Base-by-base conservation (phyloP, 2,329 filamentous ascomycete genomes). In the Curvularia hawaiiensis region DNA sequence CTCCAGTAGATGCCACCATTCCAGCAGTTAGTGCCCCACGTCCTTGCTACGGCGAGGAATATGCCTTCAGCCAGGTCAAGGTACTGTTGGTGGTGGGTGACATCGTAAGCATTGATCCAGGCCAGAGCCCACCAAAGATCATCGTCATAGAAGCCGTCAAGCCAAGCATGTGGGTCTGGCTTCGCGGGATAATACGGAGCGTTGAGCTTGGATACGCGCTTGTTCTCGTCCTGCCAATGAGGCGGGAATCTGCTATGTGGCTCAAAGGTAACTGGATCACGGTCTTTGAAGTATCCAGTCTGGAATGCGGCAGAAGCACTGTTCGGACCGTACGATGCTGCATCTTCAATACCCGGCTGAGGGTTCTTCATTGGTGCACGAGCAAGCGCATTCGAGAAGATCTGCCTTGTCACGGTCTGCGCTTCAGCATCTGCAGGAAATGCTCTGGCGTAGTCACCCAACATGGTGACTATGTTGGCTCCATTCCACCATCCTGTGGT, bases 401-500 rank as follows among this genome's bases (percentile, higher is more conserved):
- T 71, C 12, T 70, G 63, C 11, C 59, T 67, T 2, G 76, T 79
- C 0, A 74, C 52, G 74, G 74, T 18, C 62, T 73, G 44, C 64
- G 66, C 54, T 78, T 75, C 28, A 76, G 47, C 47, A 1, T 72
- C 71, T 6, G 57, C 39, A 1, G 68, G 58, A 39, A 70, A 64
- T 20, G 58, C 57, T 52, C 71, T 68, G 8, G 79, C 78, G 24
- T 85, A 73, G 54, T 90, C 85, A 50, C 82, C 83, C 18, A 91
- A 74, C 3, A 81, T 82, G 0, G 87, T 89, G 58, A 91, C 77
- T 56, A 82, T 82, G 68, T 90, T 91, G 44, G 84, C 89, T 52
- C 83, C 83, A 68, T 91, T 90, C 89, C 89, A 92, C 89, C 89
- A 92, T n/a, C 83, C 82, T 8, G 83, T 81, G 0, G 83, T 82